Evolutionary conservation across 352 stramenopile species (phyloP), one percentile per base, ranked within the genome.

Genomic region (Globisporangium carolinianum): DNA sequence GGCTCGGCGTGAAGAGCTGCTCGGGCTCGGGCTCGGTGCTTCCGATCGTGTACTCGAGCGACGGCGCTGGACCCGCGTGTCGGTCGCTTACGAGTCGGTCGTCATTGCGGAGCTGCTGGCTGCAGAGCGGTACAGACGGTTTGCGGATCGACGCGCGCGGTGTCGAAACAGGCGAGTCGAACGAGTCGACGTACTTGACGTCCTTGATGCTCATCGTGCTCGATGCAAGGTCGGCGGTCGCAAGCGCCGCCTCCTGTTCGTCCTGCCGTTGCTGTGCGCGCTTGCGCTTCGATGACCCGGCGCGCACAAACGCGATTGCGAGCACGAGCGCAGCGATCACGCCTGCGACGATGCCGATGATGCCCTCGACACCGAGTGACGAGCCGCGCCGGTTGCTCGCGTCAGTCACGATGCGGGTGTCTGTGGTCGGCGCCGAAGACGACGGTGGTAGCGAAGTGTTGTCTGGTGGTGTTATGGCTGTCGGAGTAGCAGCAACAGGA

Each of bases 1-100:
- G 53, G 48, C 47, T 61, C 38, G 69, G 63, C 42, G 57, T 59
- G 36, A 66, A 66, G 37, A 66, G 42, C 10, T 42, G 51, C 24
- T 32, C 24, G n/a, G 60, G 53, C 37, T 24, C 32, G 6, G 41
- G 43, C 6, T 55, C 32, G 45, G 63, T 47, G n/a, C 61, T 57
- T 7, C 51, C 47, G 58, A 36, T 42, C 15, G 38, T 12, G 18
- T 35, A 49, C 45, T 49, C 32, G 37, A 46, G 43, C 54, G 54
- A 41, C 60, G 60, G 49, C 65, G 68, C 61, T 58, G 66, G 51
- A 70, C 68, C 68, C 73, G 72, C 35, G 61, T 66, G 55, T 17
- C 38, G 39, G 15, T 32, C 38, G 0, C 24, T 12, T 11, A 12
- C 4, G 5, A 18, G 14, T 32, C 14, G 50, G 12, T 14, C 50